Base-by-base conservation (phyloP, 176 grass and related monocot species). In the Themeda triandra region DNA sequence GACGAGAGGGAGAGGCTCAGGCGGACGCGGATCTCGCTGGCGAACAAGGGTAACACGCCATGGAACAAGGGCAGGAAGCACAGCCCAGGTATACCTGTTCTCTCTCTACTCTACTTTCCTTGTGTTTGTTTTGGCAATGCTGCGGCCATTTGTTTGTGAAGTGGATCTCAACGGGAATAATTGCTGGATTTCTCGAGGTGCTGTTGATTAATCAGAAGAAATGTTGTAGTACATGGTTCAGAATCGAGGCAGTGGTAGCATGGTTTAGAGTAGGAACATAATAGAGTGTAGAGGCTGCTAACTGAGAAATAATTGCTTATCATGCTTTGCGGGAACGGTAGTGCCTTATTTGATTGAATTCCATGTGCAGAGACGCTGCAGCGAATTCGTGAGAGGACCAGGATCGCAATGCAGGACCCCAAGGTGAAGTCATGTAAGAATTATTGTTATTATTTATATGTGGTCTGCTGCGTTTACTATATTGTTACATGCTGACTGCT, bases 381-480 rank as follows among this genome's bases (percentile, higher is more conserved):
- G 85, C 80, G 76, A 85, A 98, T 98, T 72, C 85, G 91, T 25
- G 93, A 93, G 85, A 90, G 93, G 73, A 98, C 96, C 18, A 92
- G 88, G 90, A 84, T 95, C 79, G 96, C 96, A n/a, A 98, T 98
- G 96, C 92, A 98, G 87, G 84, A 98, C 78, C 93, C 96, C 93
- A 95, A 98, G 96, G 96, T 98, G 93, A 98, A 88, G 91, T 95
- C 93, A 93, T 98, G 92, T 95, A 98, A 93, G 92, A 95, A 86
- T 76, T 81, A 82, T 82, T 73, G 44, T 86, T 86, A 13, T 86
- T 86, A 41, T 73, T 73, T 77, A 73, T 77, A 73, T 67, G 60
- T 73, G 17, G 14, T 78, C 41, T 56, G 36, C 30, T 87, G 28
- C 39, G 42, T 78, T 68, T 72, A 40, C 44, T 77, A 2, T 75